Evolutionary conservation across 257 asterid genomes (phyloP).

Genomic region (Echites panduratus): DNA sequence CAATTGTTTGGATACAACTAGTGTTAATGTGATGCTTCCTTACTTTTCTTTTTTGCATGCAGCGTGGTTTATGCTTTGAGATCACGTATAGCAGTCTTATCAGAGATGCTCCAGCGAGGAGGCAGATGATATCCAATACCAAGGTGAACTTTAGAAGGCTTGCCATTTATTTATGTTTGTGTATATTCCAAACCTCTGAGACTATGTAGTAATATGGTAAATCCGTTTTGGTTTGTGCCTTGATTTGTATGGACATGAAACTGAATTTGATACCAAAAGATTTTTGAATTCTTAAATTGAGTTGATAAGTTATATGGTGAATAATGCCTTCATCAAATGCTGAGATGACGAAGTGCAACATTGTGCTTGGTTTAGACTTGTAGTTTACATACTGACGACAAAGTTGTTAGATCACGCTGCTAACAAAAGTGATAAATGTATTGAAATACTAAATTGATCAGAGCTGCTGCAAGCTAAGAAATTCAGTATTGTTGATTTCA

Average conservation of each 20-base stretch:
- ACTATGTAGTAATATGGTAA: not conserved
- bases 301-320: not conserved
- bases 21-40: not conserved
- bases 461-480: not conserved
- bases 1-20: not conserved
- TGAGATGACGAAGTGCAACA: not conserved
- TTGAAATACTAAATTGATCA: not conserved
- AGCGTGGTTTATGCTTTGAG: conserved; percentile 94
- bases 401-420: not conserved
- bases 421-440: not conserved
- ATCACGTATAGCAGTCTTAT: conserved; percentile 71
- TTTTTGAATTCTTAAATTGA: not conserved
- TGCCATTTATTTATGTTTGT: conserved; percentile 11
- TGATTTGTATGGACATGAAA: not conserved
- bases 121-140: conserved; percentile 66
- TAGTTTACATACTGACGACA: not conserved
- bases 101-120: conserved; percentile 62
- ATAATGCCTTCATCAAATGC: not conserved
- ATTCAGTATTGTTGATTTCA: not conserved
- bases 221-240: not conserved
- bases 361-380: not conserved
- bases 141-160: conserved; percentile 42
- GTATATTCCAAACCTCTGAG: not conserved
- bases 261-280: not conserved
- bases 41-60: conserved; percentile 27